Percentiles rank a stretch among this genome's conserved stretches.
These are phyloP conservation scores for Guyanaporus albipodus DNA, from an alignment of 768 basidiomycete genomes.

Conservation along the genomic window DNA sequence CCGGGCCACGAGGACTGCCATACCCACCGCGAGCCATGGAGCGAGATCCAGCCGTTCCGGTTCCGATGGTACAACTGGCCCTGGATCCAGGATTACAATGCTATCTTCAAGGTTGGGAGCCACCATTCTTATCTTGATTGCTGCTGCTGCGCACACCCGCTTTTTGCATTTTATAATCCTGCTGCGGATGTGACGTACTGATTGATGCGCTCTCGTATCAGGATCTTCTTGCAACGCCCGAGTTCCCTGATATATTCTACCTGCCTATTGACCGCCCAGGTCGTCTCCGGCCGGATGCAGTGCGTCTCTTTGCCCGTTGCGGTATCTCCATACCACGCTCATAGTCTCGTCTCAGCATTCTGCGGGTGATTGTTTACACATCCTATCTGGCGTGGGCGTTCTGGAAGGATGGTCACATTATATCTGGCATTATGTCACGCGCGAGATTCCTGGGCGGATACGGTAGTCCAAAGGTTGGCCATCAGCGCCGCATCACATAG, in stretches of 20 bases:
- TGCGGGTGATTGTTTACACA: slow-evolving; percentile 44
- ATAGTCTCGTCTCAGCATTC: slow-evolving; percentile 32
- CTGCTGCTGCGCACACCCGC: no score
- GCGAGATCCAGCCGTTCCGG: slow-evolving; percentile 38
- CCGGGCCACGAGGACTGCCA: slow-evolving; percentile 68
- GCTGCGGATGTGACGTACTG: background rate
- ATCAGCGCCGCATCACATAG: no score
- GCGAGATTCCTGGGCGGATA: slow-evolving; percentile 31
- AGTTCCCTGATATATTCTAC: slow-evolving; percentile 55
- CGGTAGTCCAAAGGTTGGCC: slow-evolving; percentile 17
- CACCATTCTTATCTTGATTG: no score
- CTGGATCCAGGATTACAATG: slow-evolving; percentile 54
- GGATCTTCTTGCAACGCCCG: slow-evolving; percentile 38
- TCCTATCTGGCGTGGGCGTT: slow-evolving; percentile 44
- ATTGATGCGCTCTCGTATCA: slow-evolving; percentile 19
- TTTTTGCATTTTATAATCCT: background rate
- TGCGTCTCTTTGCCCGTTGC: slow-evolving; percentile 33
- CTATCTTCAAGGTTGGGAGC: slow-evolving; percentile 51
- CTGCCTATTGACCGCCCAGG: slow-evolving; percentile 60
- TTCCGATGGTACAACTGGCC: slow-evolving; percentile 65
- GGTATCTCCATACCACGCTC: background rate
- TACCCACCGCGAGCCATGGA: slow-evolving; percentile 43
- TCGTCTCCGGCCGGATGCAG: slow-evolving; percentile 61
- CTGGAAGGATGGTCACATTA: slow-evolving; percentile 52
- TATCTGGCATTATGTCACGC: slow-evolving; percentile 45